Evolutionary conservation across 2,329 filamentous ascomycete species (phyloP).

Genomic region (Metarhizium guizhouense): DNA sequence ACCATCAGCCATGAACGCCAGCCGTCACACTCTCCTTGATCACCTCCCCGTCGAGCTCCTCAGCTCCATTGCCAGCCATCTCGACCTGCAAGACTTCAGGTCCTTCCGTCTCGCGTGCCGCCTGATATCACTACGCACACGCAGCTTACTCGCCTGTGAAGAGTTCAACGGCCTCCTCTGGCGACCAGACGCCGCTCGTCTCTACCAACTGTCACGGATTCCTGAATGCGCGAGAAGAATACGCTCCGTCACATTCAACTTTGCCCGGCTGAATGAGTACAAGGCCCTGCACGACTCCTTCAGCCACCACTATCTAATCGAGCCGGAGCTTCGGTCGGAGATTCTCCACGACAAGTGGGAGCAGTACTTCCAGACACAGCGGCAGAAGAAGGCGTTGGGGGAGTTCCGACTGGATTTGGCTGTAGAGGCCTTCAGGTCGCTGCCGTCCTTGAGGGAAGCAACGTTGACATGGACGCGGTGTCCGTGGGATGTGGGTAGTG

Average conservation of each 20-base stretch:
- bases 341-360: constrained; percentile 26
- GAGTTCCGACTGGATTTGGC: not conserved
- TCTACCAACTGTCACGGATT: constrained; percentile 29
- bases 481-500: constrained; percentile 11
- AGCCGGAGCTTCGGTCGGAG: constrained; percentile 26
- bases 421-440: constrained; percentile 5
- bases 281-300: constrained; percentile 2
- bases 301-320: constrained; percentile 18
- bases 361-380: constrained; percentile 27
- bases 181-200: too few relatives aligned
- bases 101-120: constrained; percentile 30
- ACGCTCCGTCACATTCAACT: constrained; percentile 34
- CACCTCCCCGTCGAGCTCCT: constrained; percentile 30
- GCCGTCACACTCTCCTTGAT: not conserved
- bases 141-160: too few relatives aligned
- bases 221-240: constrained; percentile 32
- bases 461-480: constrained; percentile 15
- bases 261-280: constrained; percentile 32
- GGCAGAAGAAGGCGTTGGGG: constrained; percentile 11
- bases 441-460: constrained; percentile 14
- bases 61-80: constrained; percentile 31
- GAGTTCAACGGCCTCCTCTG: too few relatives aligned
- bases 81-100: constrained; percentile 28
- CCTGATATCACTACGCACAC: constrained; percentile 24
- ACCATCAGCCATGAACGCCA: too few relatives aligned